phyloP scores from a whole-genome alignment of 2,329 filamentous ascomycete species.

The Fusarium beomiforme region DNA sequence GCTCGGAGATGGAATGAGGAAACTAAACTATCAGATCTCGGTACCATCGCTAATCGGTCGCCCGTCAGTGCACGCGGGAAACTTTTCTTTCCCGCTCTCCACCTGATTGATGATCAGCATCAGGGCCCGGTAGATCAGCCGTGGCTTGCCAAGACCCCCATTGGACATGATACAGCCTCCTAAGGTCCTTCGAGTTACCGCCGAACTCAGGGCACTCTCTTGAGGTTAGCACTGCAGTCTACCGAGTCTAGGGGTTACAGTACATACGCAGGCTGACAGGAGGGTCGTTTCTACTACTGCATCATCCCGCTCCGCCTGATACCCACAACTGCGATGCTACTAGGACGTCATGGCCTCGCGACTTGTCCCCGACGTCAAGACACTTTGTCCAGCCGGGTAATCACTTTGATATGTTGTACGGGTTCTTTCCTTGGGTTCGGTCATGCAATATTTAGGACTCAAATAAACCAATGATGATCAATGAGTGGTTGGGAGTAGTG shows the following conservation, averaged over 20 bases:
- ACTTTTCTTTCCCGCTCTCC: conserved; percentile 11
- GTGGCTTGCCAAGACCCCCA: neutral
- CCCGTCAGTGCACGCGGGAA: conserved; percentile 20
- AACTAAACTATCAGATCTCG: neutral
- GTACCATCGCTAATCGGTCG: neutral
- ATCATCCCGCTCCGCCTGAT: conserved; percentile 15
- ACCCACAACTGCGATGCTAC: conserved; percentile 7
- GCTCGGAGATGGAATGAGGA: neutral
- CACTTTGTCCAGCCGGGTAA: conserved; percentile 1
- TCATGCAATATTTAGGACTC: neutral
- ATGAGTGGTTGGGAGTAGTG: conserved; percentile 4
- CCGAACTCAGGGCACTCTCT: conserved; percentile 12
- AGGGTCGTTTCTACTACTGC: conserved; percentile 22
- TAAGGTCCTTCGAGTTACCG: neutral
- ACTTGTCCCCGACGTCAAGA: conserved; percentile 6
- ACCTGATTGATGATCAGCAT: neutral
- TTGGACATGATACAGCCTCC: neutral
- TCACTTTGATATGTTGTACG: conserved; percentile 6
- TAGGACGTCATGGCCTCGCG: neutral
- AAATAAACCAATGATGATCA: neutral
- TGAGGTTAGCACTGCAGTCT: conserved; percentile 21
- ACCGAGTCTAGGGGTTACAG: conserved; percentile 2
- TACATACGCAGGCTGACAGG: conserved; percentile 16
- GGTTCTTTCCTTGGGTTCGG: neutral
- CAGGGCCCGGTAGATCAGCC: conserved; percentile 2